Conservation (phyloP, 2,329 filamentous ascomycete species). For the Dothideomycetes sp. region DNA sequence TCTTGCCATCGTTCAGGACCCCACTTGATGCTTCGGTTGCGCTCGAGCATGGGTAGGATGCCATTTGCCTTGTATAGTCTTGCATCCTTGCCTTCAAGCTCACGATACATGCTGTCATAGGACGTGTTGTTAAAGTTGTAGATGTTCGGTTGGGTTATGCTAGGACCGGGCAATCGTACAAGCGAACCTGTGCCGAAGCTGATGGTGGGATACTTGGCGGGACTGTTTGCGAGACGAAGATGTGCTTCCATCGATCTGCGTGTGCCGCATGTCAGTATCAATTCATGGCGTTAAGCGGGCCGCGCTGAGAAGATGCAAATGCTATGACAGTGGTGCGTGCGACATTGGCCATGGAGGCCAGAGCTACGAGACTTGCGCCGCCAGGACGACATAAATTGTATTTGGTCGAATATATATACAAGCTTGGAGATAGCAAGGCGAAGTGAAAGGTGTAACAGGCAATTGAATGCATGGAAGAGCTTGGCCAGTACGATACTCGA, state of each 20-base stretch:
- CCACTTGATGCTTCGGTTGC: constrained; percentile 88
- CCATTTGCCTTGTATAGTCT: constrained; percentile 86
- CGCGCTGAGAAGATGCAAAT: background rate
- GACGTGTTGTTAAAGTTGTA: constrained; percentile 97
- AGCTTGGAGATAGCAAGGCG: no score
- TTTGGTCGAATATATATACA: constrained; percentile 12
- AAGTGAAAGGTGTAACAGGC: no score
- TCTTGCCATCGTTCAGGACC: constrained; percentile 97
- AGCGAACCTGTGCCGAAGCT: constrained; percentile 95
- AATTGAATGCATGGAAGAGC: no score
- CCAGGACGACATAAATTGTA: constrained; percentile 5
- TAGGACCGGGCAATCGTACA: constrained; percentile 84
- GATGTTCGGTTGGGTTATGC: constrained; percentile 87
- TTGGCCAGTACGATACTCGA: no score
- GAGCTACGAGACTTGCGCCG: no score
- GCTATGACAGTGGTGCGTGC: constrained; percentile 1
- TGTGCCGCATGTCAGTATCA: constrained; percentile 36
- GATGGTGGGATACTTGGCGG: constrained; percentile 74
- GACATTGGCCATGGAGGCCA: background rate
- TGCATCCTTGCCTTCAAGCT: constrained; percentile 76
- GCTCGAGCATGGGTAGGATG: constrained; percentile 87
- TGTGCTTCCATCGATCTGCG: constrained; percentile 99
- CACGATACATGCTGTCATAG: constrained; percentile 88
- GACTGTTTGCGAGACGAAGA: constrained; percentile 71
- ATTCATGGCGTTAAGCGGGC: constrained; percentile 3